Base-by-base conservation (phyloP, 768 basidiomycete genomes). In the Mycena latifolia region DNA sequence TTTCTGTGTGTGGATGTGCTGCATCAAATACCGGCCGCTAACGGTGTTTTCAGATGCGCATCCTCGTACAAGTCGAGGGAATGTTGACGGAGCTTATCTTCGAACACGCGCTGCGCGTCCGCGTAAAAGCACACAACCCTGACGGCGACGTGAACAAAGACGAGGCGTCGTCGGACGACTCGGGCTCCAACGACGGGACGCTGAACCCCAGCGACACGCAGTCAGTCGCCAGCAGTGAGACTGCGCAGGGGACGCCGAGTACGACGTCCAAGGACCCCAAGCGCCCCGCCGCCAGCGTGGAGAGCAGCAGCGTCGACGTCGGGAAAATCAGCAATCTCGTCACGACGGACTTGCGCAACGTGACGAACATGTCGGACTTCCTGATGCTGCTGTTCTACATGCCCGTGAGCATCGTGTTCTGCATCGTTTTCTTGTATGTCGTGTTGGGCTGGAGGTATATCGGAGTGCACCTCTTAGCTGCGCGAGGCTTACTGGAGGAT, bases 251-350 rank as follows among this genome's bases (percentile, higher is more conserved):
- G 15, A 47, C 63, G 15, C 46, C 45, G 46, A 65, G 63, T 41
- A 64, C 59, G 9, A 61, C 59, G 18, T 63, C 67, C n/a, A 69
- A 69, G 37, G 67, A 64, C 35, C 53, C 63, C 17, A 69, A 65
- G 25, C 20, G n/a, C n/a, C 17, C 27, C n/a, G 35, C 35, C n/a
- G 20, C 55, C n/a, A 20, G 2, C 6, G 12, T 82, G 55, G 64
- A 85, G 41, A 50, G 12, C 43, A 57, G 48, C 43, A 54, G 48
- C 46, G 29, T 66, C 48, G 65, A 70, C 22, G 84, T 86, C 20
- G 89, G 89, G 8, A 86, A 82, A 70, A 84, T 90, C 75, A 88
- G 86, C 73, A 89, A 89, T 53, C 75, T 89, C 14, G 82, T 89
- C 55, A 84, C 86, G 11, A 84, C 85, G 2, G 88, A 89, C 69